Conservation (phyloP, 176 grass and related monocot species). For the Avena atlantica region DNA sequence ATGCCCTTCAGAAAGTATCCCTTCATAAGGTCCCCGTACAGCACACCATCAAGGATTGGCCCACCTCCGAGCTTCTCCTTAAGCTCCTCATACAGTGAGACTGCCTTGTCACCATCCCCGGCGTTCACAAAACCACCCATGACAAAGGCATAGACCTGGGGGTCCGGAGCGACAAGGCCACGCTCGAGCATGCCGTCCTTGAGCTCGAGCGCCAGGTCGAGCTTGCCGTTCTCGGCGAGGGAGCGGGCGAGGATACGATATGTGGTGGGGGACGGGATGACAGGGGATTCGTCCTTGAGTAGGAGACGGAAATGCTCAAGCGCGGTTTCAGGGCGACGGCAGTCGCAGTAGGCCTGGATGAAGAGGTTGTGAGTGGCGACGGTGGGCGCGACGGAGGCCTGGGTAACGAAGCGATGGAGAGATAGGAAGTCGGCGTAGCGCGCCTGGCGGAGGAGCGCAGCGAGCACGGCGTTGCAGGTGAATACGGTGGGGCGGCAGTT, state of each 20-base stretch:
- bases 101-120: constrained; percentile 47
- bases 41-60: constrained; percentile 62
- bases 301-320: constrained; percentile 88
- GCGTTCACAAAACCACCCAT: constrained; percentile 76
- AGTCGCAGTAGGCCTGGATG: constrained; percentile 87
- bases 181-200: constrained; percentile 84
- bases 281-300: constrained; percentile 78
- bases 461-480: constrained; percentile 88
- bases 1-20: constrained; percentile 78
- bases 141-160: constrained; percentile 69
- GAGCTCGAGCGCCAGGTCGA: constrained; percentile 74
- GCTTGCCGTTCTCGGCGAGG: constrained; percentile 74
- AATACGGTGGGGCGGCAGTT: constrained; percentile 93
- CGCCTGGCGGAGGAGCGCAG: constrained; percentile 78
- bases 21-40: constrained; percentile 91
- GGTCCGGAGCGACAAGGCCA: constrained; percentile 67
- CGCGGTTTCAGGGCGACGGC: constrained; percentile 75
- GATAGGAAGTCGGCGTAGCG: constrained; percentile 83
- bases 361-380: constrained; percentile 84
- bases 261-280: constrained; percentile 76
- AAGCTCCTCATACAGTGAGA: constrained; percentile 78
- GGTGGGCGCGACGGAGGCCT: constrained; percentile 84
- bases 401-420: constrained; percentile 92
- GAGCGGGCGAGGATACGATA: constrained; percentile 93
- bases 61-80: constrained; percentile 62